A percentile compares a stretch with the other conserved stretches of the same genome.
phyloP scores from a whole-genome alignment of 1,139 yeast species.

The Magnusiomyces suaveolens region DNA sequence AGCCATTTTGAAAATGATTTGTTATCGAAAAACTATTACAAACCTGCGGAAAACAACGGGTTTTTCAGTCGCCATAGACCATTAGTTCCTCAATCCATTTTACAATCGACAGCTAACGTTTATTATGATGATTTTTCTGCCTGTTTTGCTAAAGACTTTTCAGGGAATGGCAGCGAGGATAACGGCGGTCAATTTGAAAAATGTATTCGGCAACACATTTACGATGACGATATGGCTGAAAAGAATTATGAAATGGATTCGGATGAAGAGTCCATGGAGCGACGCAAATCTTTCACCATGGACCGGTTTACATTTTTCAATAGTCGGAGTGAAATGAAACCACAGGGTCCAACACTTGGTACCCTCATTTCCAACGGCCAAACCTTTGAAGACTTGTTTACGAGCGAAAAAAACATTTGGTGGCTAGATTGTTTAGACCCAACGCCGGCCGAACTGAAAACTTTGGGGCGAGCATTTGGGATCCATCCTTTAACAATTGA shows the following conservation, averaged over 20 bases:
- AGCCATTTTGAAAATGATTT: conserved; percentile 14
- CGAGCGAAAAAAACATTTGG: conserved; percentile 47
- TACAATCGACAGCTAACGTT: background rate
- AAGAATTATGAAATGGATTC: background rate
- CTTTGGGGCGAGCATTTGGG: conserved; percentile 78
- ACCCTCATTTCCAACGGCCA: conserved; percentile 58
- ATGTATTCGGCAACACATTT: background rate
- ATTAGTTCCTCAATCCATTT: conserved; percentile 12
- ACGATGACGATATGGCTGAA: background rate
- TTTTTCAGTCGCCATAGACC: conserved; percentile 8
- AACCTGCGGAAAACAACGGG: conserved; percentile 5
- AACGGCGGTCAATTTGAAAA: background rate
- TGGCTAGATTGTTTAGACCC: conserved; percentile 93
- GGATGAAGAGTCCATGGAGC: conserved; percentile 24
- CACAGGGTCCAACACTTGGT: conserved; percentile 81
- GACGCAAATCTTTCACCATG: conserved; percentile 26
- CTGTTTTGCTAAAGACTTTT: background rate
- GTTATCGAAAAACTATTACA: conserved; percentile 8
- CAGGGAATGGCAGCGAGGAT: background rate
- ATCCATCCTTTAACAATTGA: conserved; percentile 94
- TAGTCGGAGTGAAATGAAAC: conserved; percentile 73
- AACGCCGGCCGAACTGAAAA: conserved; percentile 92
- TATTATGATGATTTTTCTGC: background rate
- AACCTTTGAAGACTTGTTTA: conserved; percentile 56
- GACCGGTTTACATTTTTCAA: conserved; percentile 79